Percentiles rank a stretch among this genome's conserved stretches.
Conservation (phyloP, 1,284 basidiomycete genomes). For the Austroboletus niveus region DNA sequence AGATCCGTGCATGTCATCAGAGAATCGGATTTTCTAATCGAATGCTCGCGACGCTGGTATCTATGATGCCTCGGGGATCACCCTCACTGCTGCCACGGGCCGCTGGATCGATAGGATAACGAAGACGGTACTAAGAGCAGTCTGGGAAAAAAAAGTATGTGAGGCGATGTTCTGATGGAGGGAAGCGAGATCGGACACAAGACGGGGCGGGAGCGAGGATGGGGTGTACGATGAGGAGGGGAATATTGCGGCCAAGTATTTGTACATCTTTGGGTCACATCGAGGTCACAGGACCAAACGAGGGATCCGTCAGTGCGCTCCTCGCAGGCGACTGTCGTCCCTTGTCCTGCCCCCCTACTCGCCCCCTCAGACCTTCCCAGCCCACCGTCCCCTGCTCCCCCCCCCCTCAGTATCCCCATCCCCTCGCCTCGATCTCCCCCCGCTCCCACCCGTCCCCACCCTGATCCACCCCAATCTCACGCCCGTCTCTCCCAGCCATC, state of each 20-base stretch:
- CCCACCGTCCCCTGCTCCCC: neutral
- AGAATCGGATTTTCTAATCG: no score
- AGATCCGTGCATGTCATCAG: no score
- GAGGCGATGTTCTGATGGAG: constrained; percentile 13
- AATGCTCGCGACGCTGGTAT: constrained; percentile 41
- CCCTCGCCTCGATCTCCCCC: neutral
- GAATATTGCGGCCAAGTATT: constrained; percentile 19
- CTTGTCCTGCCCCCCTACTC: constrained; percentile 21
- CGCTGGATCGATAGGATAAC: constrained; percentile 59
- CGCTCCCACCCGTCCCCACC: constrained; percentile 10
- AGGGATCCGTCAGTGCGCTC: constrained; percentile 24
- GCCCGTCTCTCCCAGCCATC: constrained; percentile 4
- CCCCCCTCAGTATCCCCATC: neutral
- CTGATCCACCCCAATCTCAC: constrained; percentile 16
- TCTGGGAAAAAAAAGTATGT: constrained; percentile 7
- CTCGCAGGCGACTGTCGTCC: constrained; percentile 21
- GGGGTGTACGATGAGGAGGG: neutral
- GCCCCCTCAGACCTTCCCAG: neutral
- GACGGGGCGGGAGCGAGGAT: neutral
- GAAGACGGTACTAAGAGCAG: constrained; percentile 35
- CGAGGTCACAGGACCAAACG: constrained; percentile 31
- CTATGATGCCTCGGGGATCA: constrained; percentile 57
- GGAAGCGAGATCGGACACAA: neutral
- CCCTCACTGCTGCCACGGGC: constrained; percentile 73
- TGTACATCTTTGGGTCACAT: constrained; percentile 36